Evolutionary conservation across 331 rosid genomes (phyloP).

Genomic region (Malus hybrid): DNA sequence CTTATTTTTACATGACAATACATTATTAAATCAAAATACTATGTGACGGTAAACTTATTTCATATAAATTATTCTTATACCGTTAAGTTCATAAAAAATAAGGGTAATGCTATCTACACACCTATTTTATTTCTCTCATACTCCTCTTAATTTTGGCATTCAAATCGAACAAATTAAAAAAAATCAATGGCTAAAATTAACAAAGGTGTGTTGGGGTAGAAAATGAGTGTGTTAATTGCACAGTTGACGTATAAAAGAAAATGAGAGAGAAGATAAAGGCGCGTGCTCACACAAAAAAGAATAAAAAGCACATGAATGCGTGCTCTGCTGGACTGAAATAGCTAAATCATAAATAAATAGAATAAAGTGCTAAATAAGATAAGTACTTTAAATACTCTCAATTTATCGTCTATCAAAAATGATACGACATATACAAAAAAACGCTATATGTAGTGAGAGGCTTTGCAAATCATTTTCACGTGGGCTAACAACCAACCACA

Average conservation of each 20-base stretch:
- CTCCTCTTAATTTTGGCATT: no score
- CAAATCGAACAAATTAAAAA: no score
- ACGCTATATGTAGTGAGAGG: neutral
- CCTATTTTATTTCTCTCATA: no score
- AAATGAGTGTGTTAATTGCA: no score
- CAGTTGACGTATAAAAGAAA: no score
- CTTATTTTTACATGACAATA: no score
- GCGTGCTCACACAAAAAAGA: no score
- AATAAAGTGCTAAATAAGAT: neutral
- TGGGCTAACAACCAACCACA: conserved; percentile 19
- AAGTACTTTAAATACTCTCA: neutral
- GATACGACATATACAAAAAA: neutral
- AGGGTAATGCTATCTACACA: accelerated
- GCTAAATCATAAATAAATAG: neutral
- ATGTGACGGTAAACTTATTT: neutral
- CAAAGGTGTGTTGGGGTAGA: no score
- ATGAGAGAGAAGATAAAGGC: no score
- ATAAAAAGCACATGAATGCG: neutral
- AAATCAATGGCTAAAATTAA: no score
- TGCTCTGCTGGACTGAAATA: neutral
- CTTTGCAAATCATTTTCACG: conserved; percentile 29
- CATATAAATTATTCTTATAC: no score
- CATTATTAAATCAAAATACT: no score
- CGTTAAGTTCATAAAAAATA: neutral
- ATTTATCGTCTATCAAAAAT: neutral